Base-by-base conservation (phyloP, 1,284 basidiomycete species). In the Sporisorium graminicola region DNA sequence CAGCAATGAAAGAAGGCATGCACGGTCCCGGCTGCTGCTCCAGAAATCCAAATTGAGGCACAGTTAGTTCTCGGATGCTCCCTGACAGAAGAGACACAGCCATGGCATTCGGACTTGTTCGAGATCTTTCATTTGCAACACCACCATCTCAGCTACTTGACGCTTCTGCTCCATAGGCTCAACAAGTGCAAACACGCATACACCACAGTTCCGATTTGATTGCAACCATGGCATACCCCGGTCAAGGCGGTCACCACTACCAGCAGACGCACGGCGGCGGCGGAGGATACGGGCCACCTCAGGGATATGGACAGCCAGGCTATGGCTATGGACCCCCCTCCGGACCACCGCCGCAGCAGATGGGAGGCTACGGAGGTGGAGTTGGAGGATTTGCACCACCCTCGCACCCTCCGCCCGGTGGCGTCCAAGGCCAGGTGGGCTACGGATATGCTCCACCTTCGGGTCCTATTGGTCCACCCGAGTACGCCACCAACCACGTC, bases 161-260 rank as follows among this genome's bases (percentile, higher is more conserved):
- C 42, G 42, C 2, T 6, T 1, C 42, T n/a, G 20, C 7, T 40
- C 29, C 14, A 13, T 4, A 40, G n/a, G 18, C 40, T 33, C 35
- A 22, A 16, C 31, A 20, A 31, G 29, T 31, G 10, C 29, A 37
- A 42, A 40, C 10, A 29, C 60, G 18, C 46, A 42, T 20, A 43
- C 42, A 43, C n/a, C 43, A 13, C 43, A 46, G 2, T 24, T 24
- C 14, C 53, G 33, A 49, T 5, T 27, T 27, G 44, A 47, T 20
- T 7, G 26, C 31, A 44, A 57, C 24, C 14, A 82, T 82, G 81
- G 66, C 81, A 35, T 82, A 79, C 29, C 81, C 81, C 44, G 81
- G 81, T 24, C 72, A 79, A 49, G 71, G 74, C 60, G 79, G 78
- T 33, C 76, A 78, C 26, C 78, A 81, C 44, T 81, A 82, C 26